A percentile compares a stretch with the other conserved stretches of the same genome.
Evolutionary conservation across 2,329 filamentous ascomycete species (phyloP).

Genomic region (Fusarium phyllophilum): DNA sequence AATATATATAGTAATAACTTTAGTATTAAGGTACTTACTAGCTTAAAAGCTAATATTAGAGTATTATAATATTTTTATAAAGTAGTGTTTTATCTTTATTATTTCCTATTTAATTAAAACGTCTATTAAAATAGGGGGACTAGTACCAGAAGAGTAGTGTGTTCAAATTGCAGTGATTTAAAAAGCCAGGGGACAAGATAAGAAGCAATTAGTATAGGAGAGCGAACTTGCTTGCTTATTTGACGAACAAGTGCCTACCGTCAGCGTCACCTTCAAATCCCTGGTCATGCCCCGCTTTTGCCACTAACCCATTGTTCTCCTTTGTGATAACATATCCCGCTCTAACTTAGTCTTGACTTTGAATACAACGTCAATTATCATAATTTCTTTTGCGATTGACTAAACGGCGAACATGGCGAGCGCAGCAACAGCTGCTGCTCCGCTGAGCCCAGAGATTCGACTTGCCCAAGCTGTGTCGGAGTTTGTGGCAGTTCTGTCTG

Average conservation of each 20-base stretch:
- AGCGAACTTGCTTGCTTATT: not conserved
- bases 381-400: not conserved
- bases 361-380: accelerated
- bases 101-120: not conserved
- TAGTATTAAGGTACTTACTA: not conserved
- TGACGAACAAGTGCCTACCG: not conserved
- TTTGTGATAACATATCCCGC: not conserved
- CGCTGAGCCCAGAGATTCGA: not conserved
- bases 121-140: not conserved
- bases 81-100: not conserved
- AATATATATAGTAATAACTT: too few relatives aligned
- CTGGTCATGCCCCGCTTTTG: not conserved
- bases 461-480: not conserved
- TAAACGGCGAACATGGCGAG: not conserved
- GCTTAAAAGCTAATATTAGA: not conserved
- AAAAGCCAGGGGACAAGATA: not conserved
- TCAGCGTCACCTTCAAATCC: not conserved
- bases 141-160: not conserved
- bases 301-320: accelerated
- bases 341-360: not conserved
- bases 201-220: not conserved
- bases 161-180: not conserved
- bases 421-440: not conserved
- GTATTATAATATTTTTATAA: not conserved
- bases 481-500: not conserved